These are phyloP conservation scores for Heliophila coronopifolia DNA, from an alignment of 441 rosid genomes.

Conservation along the genomic window DNA sequence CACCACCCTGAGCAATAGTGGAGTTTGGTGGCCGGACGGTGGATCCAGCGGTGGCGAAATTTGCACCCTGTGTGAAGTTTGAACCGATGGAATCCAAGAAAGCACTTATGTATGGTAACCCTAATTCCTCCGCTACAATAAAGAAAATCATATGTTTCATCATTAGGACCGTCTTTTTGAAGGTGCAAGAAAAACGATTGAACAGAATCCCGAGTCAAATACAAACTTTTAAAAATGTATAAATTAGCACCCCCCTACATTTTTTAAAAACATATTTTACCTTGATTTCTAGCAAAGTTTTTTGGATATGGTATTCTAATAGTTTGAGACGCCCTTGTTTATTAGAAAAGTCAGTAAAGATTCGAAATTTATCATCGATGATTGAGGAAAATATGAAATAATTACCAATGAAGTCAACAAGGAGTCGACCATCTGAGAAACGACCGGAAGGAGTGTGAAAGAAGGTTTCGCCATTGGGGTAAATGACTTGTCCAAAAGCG, in stretches of 20 bases:
- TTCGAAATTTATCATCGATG: no score
- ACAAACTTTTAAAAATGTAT: no score
- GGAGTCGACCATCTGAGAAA: constrained; percentile 65
- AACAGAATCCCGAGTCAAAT: no score
- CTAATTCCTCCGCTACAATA: constrained; percentile 38
- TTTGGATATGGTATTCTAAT: no score
- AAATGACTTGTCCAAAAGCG: constrained; percentile 36
- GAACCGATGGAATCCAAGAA: constrained; percentile 60
- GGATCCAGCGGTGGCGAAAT: constrained; percentile 81
- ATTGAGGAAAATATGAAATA: no score
- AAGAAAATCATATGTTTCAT: background rate
- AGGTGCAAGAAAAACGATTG: no score
- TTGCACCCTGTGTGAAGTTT: constrained; percentile 78
- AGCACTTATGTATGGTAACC: constrained; percentile 51
- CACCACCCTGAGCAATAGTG: constrained; percentile 45
- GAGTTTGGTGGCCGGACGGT: constrained; percentile 56
- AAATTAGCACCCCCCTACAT: no score
- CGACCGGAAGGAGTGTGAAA: constrained; percentile 69
- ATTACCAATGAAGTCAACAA: constrained; percentile 51
- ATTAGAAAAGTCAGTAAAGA: no score
- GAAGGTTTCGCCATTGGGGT: constrained; percentile 72
- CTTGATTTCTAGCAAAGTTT: no score
- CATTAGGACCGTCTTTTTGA: no score
- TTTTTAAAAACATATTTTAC: no score
- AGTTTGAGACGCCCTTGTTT: no score